Base-by-base conservation (phyloP, 2,329 filamentous ascomycete genomes). In the Penicillium sp. region DNA sequence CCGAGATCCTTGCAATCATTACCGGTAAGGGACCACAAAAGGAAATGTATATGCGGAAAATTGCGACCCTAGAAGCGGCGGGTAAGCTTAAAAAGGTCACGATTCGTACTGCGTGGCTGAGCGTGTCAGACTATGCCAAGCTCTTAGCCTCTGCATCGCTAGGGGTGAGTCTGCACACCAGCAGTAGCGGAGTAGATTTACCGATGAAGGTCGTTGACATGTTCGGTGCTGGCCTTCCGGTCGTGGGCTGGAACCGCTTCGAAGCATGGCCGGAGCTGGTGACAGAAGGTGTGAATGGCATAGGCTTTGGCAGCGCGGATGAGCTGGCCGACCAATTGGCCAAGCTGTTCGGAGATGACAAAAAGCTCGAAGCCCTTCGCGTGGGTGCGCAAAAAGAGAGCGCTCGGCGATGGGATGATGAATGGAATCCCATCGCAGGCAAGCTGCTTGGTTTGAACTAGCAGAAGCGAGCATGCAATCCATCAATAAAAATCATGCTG, bases 181-280 rank as follows among this genome's bases (percentile, higher is more conserved):
- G 92, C 14, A 96, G 90, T 64, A 96, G 91, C 2, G 95, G 95
- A 1, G 92, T 99, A 0, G 95, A 99, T 74, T 80, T 99, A 21
- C 95, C 95, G 0, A 99, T 99, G 95, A 99, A 99, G 77, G 92
- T 99, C 1, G 93, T 99, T 14, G 95, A 99, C 72, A 97, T 99
- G 93, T 98, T 99, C 72, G 95, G 95, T 2, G 90, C 93, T 0
- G 95, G 93, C 0, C 79, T 99, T 27, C 95, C 95, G 0, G 95
- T 99, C 0, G 87, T 89, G 0, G 93, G 92, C 4, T 98, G 95
- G 82, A 85, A 85, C 26, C 83, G 84, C 2, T 99, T 96, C 69
- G 87, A 93, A 70, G 93, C 93, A 60, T 96, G 96, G 82, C 81
- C 85, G 2, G 95, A 99, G 77, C 79, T 99, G n/a, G 90, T 99